Percentiles rank a stretch among this genome's conserved stretches.
Conservation (phyloP, 306 rosid species). For the Calophaca sinica region DNA sequence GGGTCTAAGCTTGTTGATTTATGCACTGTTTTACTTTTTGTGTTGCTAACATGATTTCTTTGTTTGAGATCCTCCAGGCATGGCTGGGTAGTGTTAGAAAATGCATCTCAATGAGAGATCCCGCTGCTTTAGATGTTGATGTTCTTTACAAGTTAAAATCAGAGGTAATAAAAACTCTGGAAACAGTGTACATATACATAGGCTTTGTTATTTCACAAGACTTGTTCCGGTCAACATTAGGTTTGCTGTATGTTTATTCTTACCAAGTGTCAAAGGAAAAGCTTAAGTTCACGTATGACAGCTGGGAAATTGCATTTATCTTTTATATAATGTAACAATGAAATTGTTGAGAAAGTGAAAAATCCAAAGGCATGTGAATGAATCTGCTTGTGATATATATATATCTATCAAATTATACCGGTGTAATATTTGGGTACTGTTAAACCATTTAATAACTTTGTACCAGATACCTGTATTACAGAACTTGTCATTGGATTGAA, state of each 20-base stretch:
- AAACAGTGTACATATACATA: constrained; percentile 30
- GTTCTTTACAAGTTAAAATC: constrained; percentile 68
- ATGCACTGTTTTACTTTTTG: constrained; percentile 17
- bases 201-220: constrained; percentile 32
- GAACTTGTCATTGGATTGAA: too few relatives aligned
- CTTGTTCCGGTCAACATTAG: constrained; percentile 34
- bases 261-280: constrained; percentile 19
- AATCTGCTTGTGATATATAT: neutral
- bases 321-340: constrained; percentile 19
- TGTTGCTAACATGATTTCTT: constrained; percentile 42
- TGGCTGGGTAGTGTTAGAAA: constrained; percentile 69
- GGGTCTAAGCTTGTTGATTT: constrained; percentile 24
- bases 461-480: too few relatives aligned
- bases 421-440: too few relatives aligned
- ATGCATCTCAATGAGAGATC: constrained; percentile 61
- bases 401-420: too few relatives aligned
- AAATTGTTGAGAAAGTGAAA: constrained; percentile 24
- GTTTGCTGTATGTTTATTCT: constrained; percentile 14
- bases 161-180: constrained; percentile 64
- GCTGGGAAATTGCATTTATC: neutral
- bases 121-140: constrained; percentile 64
- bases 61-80: constrained; percentile 55
- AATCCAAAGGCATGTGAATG: neutral
- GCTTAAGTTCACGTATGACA: constrained; percentile 30
- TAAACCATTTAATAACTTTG: too few relatives aligned